These are phyloP conservation scores for Melanogaster broomeanus DNA, from an alignment of 768 basidiomycete genomes.

Conservation along the genomic window DNA sequence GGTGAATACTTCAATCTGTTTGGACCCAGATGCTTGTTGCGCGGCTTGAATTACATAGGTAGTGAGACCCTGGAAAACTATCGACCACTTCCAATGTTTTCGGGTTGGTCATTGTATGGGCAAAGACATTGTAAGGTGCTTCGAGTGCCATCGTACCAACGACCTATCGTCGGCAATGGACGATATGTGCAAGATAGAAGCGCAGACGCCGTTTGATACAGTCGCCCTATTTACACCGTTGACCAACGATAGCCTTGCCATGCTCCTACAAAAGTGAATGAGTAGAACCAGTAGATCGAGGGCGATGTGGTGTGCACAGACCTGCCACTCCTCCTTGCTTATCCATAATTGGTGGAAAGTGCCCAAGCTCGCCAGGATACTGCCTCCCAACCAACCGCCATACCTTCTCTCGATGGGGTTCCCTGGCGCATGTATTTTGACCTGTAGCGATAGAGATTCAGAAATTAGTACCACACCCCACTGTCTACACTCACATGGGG, in stretches of 20 bases:
- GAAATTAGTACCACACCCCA: background rate
- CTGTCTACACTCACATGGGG: constrained; percentile 62
- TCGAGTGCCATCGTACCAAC: background rate
- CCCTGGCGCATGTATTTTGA: constrained; percentile 91
- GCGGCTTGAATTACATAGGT: too few species aligned
- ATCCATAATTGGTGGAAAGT: constrained; percentile 99
- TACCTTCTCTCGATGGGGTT: constrained; percentile 89
- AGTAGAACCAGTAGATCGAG: background rate
- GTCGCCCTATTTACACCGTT: constrained; percentile 73
- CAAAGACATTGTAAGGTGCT: too few species aligned
- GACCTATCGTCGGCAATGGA: background rate
- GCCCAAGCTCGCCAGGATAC: constrained; percentile 90
- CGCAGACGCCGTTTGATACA: background rate
- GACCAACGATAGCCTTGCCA: constrained; percentile 78
- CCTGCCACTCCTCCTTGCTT: constrained; percentile 91
- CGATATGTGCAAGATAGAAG: background rate
- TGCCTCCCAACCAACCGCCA: constrained; percentile 95
- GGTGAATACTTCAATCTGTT: too few species aligned
- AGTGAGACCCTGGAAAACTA: background rate
- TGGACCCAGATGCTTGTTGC: background rate
- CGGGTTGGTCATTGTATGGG: too few species aligned
- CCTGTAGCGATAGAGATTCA: constrained; percentile 45
- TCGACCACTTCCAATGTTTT: too few species aligned
- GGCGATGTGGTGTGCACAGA: constrained; percentile 34
- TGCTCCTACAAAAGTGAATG: constrained; percentile 56